Conservation (phyloP, 2,329 filamentous ascomycete species). For the Neonectria hederae region DNA sequence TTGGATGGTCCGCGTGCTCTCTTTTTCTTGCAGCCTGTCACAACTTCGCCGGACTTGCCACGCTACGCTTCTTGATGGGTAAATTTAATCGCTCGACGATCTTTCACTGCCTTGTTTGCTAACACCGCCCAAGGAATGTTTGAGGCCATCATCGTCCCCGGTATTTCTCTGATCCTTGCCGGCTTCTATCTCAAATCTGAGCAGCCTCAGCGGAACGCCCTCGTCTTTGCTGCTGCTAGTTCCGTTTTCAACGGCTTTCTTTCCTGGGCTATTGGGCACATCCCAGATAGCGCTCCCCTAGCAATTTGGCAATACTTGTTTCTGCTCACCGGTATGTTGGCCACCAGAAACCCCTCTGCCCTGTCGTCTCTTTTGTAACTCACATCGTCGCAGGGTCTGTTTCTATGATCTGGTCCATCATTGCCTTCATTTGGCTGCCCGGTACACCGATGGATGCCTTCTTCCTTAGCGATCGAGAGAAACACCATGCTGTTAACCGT, state of each 20-base stretch:
- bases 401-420: slow-evolving; percentile 19
- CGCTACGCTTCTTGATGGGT: slow-evolving; percentile 21
- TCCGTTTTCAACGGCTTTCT: slow-evolving; percentile 21
- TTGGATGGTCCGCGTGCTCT: slow-evolving; percentile 13
- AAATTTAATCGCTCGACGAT: neutral
- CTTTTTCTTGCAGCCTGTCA: slow-evolving; percentile 13
- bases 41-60: slow-evolving; percentile 7
- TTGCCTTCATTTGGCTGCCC: slow-evolving; percentile 20
- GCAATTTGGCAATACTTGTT: slow-evolving; percentile 17
- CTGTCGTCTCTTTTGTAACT: no score
- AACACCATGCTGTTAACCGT: slow-evolving; percentile 12
- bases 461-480: slow-evolving; percentile 21
- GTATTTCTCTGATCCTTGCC: slow-evolving; percentile 9
- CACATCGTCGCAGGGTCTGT: neutral
- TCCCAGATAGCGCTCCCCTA: slow-evolving; percentile 8
- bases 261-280: slow-evolving; percentile 16
- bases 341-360: neutral
- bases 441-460: slow-evolving; percentile 25
- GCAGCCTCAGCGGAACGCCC: slow-evolving; percentile 16
- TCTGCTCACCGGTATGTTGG: slow-evolving; percentile 6
- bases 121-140: neutral
- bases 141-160: slow-evolving; percentile 20
- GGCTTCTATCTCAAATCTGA: slow-evolving; percentile 15
- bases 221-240: slow-evolving; percentile 11
- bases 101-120: neutral